These are phyloP conservation scores for Cylindrotheca fusiformis DNA, from an alignment of 108 stramenopile species.

Conservation along the genomic window DNA sequence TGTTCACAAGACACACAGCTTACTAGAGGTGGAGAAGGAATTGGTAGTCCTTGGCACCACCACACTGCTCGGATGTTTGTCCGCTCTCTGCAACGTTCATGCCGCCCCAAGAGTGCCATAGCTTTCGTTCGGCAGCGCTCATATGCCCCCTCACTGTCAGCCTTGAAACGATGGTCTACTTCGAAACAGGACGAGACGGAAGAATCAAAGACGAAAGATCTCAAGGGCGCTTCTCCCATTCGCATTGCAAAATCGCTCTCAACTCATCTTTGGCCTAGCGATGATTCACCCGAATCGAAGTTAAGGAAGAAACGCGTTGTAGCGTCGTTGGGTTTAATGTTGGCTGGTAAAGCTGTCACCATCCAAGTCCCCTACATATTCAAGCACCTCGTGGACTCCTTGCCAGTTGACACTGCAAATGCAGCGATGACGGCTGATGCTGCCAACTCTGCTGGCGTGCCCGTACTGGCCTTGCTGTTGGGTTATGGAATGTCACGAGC, in stretches of 20 bases:
- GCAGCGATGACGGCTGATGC: conserved; percentile 11
- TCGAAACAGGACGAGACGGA: too few species aligned
- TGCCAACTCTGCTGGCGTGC: conserved; percentile 28
- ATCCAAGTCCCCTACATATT: conserved; percentile 96
- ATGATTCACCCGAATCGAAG: conserved; percentile 15
- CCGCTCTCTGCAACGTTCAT: too few species aligned
- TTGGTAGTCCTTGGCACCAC: too few species aligned
- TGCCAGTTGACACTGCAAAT: conserved; percentile 27
- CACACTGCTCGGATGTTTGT: too few species aligned
- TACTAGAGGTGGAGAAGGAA: too few species aligned
- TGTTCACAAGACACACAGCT: too few species aligned
- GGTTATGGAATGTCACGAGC: conserved; percentile 93
- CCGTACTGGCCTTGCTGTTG: conserved; percentile 56
- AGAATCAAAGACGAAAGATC: too few species aligned
- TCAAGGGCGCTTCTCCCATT: conserved; percentile 6
- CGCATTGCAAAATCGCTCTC: conserved; percentile 21
- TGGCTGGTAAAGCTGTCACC: conserved; percentile 91
- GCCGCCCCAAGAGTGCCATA: not conserved
- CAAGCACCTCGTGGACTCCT: conserved; percentile 88
- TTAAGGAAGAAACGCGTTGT: conserved; percentile 68
- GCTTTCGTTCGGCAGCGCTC: not conserved
- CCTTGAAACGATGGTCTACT: too few species aligned
- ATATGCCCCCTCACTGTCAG: too few species aligned
- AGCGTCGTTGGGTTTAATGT: conserved; percentile 76
- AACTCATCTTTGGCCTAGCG: conserved; percentile 27